Percentiles rank a stretch among this genome's conserved stretches.
These are phyloP conservation scores for Furcasterigmium furcatum DNA, from an alignment of 2,329 filamentous ascomycete genomes.

Conservation along the genomic window DNA sequence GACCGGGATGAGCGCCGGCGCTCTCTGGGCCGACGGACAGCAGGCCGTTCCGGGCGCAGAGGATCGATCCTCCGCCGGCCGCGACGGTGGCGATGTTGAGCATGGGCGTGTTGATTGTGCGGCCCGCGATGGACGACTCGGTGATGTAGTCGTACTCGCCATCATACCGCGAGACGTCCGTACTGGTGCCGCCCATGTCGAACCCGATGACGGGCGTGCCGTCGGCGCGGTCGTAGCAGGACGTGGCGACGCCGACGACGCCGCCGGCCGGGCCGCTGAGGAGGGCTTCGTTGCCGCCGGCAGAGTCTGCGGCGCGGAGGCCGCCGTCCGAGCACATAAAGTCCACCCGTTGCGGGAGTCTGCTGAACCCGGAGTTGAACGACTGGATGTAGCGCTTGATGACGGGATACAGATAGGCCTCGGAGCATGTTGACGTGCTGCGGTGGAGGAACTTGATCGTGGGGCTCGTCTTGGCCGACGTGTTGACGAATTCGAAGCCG, in stretches of 20 bases:
- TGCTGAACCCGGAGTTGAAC: constrained; percentile 63
- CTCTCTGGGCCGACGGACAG: constrained; percentile 71
- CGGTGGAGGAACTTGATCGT: constrained; percentile 70
- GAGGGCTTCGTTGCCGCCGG: constrained; percentile 64
- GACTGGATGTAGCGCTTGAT: constrained; percentile 67
- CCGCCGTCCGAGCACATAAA: constrained; percentile 62
- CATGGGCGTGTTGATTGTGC: constrained; percentile 69
- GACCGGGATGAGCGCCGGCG: constrained; percentile 68
- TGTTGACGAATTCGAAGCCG: constrained; percentile 64
- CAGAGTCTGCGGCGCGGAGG: constrained; percentile 47
- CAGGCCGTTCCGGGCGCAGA: constrained; percentile 68
- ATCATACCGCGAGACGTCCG: constrained; percentile 67
- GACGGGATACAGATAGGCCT: constrained; percentile 69
- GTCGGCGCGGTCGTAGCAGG: constrained; percentile 63
- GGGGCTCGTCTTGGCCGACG: constrained; percentile 65
- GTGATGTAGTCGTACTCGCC: constrained; percentile 71
- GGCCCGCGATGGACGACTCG: constrained; percentile 66
- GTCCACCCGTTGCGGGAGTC: constrained; percentile 54
- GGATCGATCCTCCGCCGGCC: constrained; percentile 44
- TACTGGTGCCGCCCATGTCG: constrained; percentile 61
- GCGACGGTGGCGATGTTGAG: constrained; percentile 73
- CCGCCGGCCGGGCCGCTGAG: constrained; percentile 68
- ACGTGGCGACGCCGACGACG: constrained; percentile 67
- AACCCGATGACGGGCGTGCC: constrained; percentile 55
- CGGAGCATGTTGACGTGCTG: constrained; percentile 65